These are phyloP conservation scores for Sarocladium strictum DNA, from an alignment of 2,329 filamentous ascomycete genomes.

Conservation along the genomic window DNA sequence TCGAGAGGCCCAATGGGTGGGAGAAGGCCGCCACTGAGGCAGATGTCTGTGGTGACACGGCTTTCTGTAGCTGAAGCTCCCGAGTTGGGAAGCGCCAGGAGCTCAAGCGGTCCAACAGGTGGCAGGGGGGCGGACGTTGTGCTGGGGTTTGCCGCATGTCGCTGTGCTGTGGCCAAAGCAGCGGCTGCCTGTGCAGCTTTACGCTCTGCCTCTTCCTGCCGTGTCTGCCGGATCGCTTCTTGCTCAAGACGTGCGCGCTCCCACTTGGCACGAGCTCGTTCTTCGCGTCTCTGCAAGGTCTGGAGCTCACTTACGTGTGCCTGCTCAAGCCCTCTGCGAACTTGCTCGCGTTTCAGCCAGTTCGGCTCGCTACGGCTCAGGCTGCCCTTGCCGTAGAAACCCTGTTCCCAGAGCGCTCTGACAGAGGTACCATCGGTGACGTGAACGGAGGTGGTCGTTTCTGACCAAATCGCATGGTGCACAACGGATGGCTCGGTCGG, in stretches of 20 bases:
- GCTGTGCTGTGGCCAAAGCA: not conserved
- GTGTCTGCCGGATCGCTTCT: conserved; percentile 71
- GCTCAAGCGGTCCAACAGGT: conserved; percentile 37
- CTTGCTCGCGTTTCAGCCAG: conserved; percentile 81
- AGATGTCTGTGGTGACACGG: not conserved
- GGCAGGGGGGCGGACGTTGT: not conserved
- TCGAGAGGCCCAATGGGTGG: conserved; percentile 38
- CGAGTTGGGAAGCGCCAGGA: conserved; percentile 29
- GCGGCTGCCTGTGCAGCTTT: not conserved
- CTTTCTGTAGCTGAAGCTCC: not conserved
- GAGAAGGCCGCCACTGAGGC: not conserved
- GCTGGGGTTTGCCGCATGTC: not conserved
- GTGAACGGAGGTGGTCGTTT: conserved; percentile 75
- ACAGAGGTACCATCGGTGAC: conserved; percentile 72
- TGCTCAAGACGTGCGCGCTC: conserved; percentile 85
- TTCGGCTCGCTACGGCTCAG: conserved; percentile 91
- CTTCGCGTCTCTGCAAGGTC: conserved; percentile 70
- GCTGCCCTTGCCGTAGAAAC: conserved; percentile 93
- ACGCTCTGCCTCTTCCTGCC: conserved; percentile 35
- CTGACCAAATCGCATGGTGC: conserved; percentile 75
- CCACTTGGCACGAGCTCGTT: conserved; percentile 80
- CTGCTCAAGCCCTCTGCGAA: conserved; percentile 58
- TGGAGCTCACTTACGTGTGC: conserved; percentile 73
- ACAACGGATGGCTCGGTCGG: conserved; percentile 57
- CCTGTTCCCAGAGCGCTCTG: conserved; percentile 86